Base-by-base conservation (phyloP, 805 yeast genomes). In the Hanseniaspora valbyensis region DNA sequence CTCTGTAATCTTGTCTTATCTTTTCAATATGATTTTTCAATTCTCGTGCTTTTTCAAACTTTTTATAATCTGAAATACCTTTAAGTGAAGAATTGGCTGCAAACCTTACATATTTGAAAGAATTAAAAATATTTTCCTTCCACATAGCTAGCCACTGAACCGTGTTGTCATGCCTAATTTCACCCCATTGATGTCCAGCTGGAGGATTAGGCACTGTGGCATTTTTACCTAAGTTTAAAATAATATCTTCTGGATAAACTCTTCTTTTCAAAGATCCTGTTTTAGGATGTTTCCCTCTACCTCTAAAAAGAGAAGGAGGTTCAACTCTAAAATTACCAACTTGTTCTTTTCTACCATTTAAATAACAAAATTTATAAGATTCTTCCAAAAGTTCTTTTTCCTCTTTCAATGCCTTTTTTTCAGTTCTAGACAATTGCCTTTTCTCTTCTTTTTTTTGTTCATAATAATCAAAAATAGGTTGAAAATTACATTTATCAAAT, bases 101-200 rank as follows among this genome's bases (percentile, higher is more conserved):
- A 65, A 90, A 78, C 61, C 95, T 72, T 48, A 90, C 97, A 62
- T 90, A 90, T 65, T 90, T 90, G 58, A 80, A 76, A 26, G 82
- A 73, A 56, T 83, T 84, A 44, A 85, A 78, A 57, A 90, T 84
- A 61, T 90, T 90, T 66, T 90, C 97, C 62, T 83, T 80, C 96
- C 96, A 90, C 84, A 82, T 88, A 0, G 96, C 97, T 50, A 90
- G 71, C 98, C 98, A 90, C 12, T 90, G 79, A 25, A 89, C 96
- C 0, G 88, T 81, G 58, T 83, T 82, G 63, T 90, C 96, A 63
- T 89, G 94, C 56, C 75, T 75, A 24, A 90, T 73, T 57, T 85
- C 95, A 14, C 84, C 95, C 98, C 98, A 90, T 39, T 70, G 56
- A 59, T 87, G 96, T 1, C 96, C 96, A 12, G 67, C 76, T 2